A percentile compares a stretch with the other conserved stretches of the same genome.
These are phyloP conservation scores for Lomentospora prolificans DNA, from an alignment of 2,329 filamentous ascomycete genomes.

Conservation along the genomic window DNA sequence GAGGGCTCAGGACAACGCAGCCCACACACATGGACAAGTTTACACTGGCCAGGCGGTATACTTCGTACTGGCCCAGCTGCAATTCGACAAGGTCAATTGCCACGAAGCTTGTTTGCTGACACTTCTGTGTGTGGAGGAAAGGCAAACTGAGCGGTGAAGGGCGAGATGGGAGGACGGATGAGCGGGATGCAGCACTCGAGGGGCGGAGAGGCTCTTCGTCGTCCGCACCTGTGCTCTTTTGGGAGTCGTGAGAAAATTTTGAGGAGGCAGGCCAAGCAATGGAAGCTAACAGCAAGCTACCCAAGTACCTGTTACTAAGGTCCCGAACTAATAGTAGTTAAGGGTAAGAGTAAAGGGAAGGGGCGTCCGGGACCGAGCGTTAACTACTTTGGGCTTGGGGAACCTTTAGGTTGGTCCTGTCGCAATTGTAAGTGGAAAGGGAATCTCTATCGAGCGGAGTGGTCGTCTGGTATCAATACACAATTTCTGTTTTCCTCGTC, in stretches of 20 bases:
- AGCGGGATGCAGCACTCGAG: neutral
- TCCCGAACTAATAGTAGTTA: neutral
- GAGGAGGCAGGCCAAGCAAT: too few relatives aligned
- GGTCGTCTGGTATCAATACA: neutral
- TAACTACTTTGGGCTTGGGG: neutral
- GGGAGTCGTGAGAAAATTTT: too few relatives aligned
- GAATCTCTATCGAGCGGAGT: neutral
- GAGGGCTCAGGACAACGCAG: neutral
- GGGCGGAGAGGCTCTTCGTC: too few relatives aligned
- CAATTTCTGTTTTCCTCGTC: neutral
- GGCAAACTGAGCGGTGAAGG: neutral
- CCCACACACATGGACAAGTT: too few relatives aligned
- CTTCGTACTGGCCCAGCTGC: too few relatives aligned
- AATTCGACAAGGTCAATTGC: too few relatives aligned
- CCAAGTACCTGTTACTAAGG: neutral
- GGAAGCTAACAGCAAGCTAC: neutral
- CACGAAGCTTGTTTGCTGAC: too few relatives aligned
- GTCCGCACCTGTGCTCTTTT: too few relatives aligned
- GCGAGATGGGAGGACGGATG: neutral
- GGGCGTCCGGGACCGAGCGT: constrained; percentile 1
- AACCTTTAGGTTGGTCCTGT: neutral
- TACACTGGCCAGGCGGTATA: too few relatives aligned
- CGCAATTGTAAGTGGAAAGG: neutral
- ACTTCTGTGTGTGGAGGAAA: too few relatives aligned
- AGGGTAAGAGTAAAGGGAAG: neutral